Evolutionary conservation across 179 eudicot species (phyloP), one percentile per base, ranked within the genome.

Genomic region (Heliamphora pulchella): DNA sequence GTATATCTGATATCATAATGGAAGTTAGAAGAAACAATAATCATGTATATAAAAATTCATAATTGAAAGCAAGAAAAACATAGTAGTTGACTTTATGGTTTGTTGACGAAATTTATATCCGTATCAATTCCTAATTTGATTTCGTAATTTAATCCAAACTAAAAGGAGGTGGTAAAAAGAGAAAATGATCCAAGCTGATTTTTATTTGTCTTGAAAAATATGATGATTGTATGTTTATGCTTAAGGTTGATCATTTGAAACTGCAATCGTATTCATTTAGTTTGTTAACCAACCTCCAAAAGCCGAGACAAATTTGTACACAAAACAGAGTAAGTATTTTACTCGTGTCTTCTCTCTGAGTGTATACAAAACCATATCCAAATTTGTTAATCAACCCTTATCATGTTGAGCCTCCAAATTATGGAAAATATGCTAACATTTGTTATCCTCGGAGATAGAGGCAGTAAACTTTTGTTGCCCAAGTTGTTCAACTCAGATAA

Each of bases 1-100:
- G 20, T 71, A 41, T 18, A 43, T n/a, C 17, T 15, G 41, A 46
- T 70, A 70, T 39, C 72, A 68, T 47, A 66, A 47, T 63, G 80
- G 79, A 64, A 77, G 72, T 22, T n/a, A 63, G 50, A 67, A 63
- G 31, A 48, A 48, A 48, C 72, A 64, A 50, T 47, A 44, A 50
- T 14, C 31, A 31, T 31, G 31, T 31, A 3, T 22, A 53, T 53
- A 14, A 7, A 7, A 14, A 46, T n/a, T 5, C 14, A 15, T 77
- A 15, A 67, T 78, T 13, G 15, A 44, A 54, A 66, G 74, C 54
- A 76, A 77, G 71, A 77, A 62, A 65, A 63, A 22, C 46, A 77
- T 6, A 15, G 41, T 77, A 11, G 58, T 77, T 77, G 70, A 54
- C 41, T 41, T 7, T 46, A 22, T 50, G 62, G 48, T 63, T 64